Base-by-base conservation (phyloP, 768 basidiomycete genomes). In the Lactarius sp. region DNA sequence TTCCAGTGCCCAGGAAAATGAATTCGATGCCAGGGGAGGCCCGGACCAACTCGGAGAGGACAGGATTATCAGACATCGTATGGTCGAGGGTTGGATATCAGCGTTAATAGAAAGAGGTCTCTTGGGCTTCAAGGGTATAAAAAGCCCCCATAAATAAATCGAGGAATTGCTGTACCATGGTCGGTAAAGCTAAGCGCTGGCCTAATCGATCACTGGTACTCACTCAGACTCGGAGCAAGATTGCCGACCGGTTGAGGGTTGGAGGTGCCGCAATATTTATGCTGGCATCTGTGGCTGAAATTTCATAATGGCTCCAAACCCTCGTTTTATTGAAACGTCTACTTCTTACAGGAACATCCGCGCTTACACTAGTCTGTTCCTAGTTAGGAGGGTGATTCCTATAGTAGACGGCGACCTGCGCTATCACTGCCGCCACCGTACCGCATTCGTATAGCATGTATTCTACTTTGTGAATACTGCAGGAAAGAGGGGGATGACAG, bases 1-100 rank as follows among this genome's bases (percentile, higher is more conserved):
- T 88, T 56, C 90, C 92, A 42, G 90, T 94, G 57, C 92, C 92
- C 36, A 92, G 82, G 72, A 93, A 90, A 61, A 94, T 85, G 68
- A 92, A 75, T 71, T 93, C 89, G 59, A 80, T 58, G 9, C 27
- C 74, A 39, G 72, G 34, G 49, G 68, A 58, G 41, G 52, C 34
- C n/a, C 14, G 59, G 7, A 52, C 22, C n/a, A 22, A 14, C 8
- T 47, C 20, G 46, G 22, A 34, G 53, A 13, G 58, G 42, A 34
- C n/a, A 51, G 47, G 12, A 27, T 4, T 14, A 42, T 60, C 47
- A 13, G 39, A 50, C 63, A 65, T 65, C 3, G 10, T 18, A 7
- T 16, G 16, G 36, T 49, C 22, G 22, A 27, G 22, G 13, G 47
- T 27, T 22, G 47, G 47, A 14, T 49, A 27, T 46, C 46, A 46